These are phyloP conservation scores for Asclepias syriaca DNA, from an alignment of 257 asterid species.

Conservation along the genomic window DNA sequence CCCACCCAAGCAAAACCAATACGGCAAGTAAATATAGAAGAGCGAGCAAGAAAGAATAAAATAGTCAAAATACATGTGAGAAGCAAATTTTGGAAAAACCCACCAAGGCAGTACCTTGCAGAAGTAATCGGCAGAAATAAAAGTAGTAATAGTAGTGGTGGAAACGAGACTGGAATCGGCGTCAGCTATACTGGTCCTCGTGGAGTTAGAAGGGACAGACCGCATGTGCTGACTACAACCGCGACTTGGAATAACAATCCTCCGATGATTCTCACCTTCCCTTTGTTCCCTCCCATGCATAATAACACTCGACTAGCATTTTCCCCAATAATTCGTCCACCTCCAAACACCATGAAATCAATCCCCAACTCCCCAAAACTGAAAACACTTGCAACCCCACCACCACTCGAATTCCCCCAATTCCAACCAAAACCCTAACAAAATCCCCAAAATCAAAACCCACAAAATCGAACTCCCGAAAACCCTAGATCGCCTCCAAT, in stretches of 20 bases:
- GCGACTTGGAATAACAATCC: constrained; percentile 6
- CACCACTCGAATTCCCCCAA: constrained; percentile 10
- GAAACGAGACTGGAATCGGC: constrained; percentile 15
- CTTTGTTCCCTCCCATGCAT: constrained; percentile 35
- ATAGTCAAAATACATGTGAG: background rate
- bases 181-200: constrained; percentile 28
- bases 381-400: constrained; percentile 13
- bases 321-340: constrained; percentile 18
- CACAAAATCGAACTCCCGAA: background rate
- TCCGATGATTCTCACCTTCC: constrained; percentile 22
- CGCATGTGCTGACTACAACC: constrained; percentile 32
- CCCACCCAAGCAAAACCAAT: background rate
- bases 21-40: background rate
- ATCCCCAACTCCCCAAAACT: constrained; percentile 13
- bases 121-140: constrained; percentile 25
- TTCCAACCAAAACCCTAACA: constrained; percentile 19
- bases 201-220: constrained; percentile 30
- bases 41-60: background rate
- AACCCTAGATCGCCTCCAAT: constrained; percentile 24
- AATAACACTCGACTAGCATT: constrained; percentile 30
- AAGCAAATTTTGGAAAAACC: background rate
- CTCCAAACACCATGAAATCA: constrained; percentile 32
- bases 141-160: constrained; percentile 9
- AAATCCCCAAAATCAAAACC: constrained; percentile 8
- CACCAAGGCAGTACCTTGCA: constrained; percentile 28